phyloP scores from a whole-genome alignment of 2,329 filamentous ascomycete species.

The Exophiala phaeomuriformis region DNA sequence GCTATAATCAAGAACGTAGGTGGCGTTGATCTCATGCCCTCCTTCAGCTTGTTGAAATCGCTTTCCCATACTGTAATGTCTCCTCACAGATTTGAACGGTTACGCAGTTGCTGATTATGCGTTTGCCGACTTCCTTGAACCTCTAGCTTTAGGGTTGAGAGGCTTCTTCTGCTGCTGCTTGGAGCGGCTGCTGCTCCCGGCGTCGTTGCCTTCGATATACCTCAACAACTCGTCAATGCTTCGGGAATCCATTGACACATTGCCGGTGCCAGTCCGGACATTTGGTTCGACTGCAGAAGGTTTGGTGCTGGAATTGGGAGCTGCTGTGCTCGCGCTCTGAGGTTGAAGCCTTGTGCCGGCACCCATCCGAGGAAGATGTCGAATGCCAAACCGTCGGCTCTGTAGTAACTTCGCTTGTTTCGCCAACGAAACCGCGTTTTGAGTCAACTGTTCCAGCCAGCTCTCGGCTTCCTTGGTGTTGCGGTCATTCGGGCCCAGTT shows the following conservation, averaged over 20 bases:
- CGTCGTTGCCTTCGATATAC: conserved; percentile 73
- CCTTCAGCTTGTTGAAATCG: no score
- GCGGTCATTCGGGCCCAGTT: conserved; percentile 82
- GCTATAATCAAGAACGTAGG: neutral
- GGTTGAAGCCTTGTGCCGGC: conserved; percentile 35
- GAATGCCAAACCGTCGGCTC: conserved; percentile 60
- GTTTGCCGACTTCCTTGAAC: conserved; percentile 14
- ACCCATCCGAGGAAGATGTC: conserved; percentile 57
- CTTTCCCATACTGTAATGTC: no score
- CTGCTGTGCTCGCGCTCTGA: conserved; percentile 35
- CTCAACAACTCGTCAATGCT: conserved; percentile 90
- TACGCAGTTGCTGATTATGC: neutral
- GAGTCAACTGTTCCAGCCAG: conserved; percentile 93
- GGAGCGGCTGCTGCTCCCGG: conserved; percentile 35
- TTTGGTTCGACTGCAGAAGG: conserved; percentile 13
- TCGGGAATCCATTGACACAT: conserved; percentile 57
- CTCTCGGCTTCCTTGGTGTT: conserved; percentile 97
- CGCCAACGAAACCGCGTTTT: conserved; percentile 88
- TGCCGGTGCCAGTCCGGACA: conserved; percentile 30
- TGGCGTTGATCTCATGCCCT: no score
- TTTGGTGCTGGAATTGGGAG: conserved; percentile 41
- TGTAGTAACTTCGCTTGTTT: conserved; percentile 87
- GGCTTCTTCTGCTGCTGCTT: conserved; percentile 39
- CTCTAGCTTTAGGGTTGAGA: conserved; percentile 25
- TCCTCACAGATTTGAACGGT: no score